Evolutionary conservation across 345 rosid species (phyloP).

Genomic region (Eucalyptus polybractea): DNA sequence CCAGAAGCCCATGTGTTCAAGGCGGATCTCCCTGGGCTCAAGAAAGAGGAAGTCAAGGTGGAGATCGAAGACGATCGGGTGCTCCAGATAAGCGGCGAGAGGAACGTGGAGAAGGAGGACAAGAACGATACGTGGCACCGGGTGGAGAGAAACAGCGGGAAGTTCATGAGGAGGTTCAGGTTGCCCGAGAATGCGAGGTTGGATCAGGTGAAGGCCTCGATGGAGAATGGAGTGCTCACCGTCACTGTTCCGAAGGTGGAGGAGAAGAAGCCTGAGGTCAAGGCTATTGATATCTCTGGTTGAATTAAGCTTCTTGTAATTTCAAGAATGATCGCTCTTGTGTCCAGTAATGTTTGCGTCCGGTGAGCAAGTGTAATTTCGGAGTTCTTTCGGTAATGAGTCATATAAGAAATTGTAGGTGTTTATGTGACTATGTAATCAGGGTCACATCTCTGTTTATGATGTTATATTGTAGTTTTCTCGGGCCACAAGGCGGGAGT

Average conservation of each 20-base stretch:
- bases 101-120: constrained; percentile 3
- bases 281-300: neutral
- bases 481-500: no score
- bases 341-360: neutral
- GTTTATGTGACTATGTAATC: neutral
- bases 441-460: no score
- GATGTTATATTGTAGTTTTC: no score
- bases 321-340: neutral
- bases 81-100: constrained; percentile 9
- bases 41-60: constrained; percentile 6
- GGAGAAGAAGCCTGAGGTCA: no score
- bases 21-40: constrained; percentile 9
- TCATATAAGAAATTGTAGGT: neutral
- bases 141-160: no score
- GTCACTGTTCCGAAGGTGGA: no score
- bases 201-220: no score
- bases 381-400: neutral
- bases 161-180: no score
- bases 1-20: constrained; percentile 6
- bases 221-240: no score
- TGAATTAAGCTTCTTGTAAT: neutral
- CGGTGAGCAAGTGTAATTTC: neutral
- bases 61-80: constrained; percentile 7
- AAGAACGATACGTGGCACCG: no score
- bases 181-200: no score